Evolutionary conservation across 257 asterid genomes (phyloP).

Genomic region (Salvia splendens): DNA sequence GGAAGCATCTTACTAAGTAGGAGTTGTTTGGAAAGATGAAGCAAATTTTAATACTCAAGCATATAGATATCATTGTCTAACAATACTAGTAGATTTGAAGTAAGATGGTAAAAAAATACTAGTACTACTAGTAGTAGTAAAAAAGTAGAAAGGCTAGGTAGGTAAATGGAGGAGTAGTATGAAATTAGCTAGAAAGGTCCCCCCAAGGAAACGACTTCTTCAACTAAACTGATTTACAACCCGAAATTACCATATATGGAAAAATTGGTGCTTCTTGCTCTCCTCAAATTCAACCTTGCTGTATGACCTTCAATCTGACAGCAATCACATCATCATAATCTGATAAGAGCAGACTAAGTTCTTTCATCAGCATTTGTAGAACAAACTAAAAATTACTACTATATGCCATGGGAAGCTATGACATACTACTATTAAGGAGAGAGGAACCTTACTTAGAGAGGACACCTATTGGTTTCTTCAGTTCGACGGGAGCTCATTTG

Average conservation of each 20-base stretch:
- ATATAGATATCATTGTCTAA: too few species aligned
- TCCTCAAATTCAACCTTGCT: neutral
- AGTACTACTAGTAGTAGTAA: neutral
- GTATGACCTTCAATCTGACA: constrained; percentile 4
- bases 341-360: neutral
- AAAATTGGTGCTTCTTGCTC: constrained; percentile 10
- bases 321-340: neutral
- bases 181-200: too few species aligned
- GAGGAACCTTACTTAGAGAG: neutral
- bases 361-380: neutral
- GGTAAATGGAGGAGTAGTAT: too few species aligned
- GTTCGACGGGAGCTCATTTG: constrained; percentile 35
- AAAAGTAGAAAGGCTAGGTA: too few species aligned
- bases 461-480: neutral
- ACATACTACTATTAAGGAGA: neutral
- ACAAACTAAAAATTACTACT: too few species aligned
- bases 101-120: too few species aligned
- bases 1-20: neutral
- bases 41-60: too few species aligned
- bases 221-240: too few species aligned
- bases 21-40: too few species aligned
- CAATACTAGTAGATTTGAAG: too few species aligned
- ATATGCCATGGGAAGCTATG: neutral
- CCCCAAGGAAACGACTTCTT: too few species aligned
- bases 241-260: neutral